Conservation (phyloP, 768 basidiomycete genomes). For the Suillus weaverae region DNA sequence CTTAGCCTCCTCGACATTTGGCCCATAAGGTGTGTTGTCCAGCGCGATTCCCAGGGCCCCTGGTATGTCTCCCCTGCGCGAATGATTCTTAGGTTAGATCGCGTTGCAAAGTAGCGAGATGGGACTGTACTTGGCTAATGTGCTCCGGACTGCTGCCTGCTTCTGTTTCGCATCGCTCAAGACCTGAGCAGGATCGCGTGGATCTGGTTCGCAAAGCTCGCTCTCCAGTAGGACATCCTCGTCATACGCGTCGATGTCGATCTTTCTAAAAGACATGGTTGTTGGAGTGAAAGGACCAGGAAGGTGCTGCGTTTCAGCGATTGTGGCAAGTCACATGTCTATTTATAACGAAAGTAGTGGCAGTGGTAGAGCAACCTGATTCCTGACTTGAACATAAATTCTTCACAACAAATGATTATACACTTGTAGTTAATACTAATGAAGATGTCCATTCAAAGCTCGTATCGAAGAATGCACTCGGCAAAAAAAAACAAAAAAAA, state of each 20-base stretch:
- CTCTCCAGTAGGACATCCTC: slow-evolving; percentile 85
- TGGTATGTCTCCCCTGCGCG: slow-evolving; percentile 67
- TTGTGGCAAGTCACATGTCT: background rate
- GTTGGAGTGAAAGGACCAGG: background rate
- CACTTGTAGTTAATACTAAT: background rate
- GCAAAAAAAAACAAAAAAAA: background rate
- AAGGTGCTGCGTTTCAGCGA: background rate
- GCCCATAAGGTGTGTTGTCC: slow-evolving; percentile 86
- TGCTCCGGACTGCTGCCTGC: slow-evolving; percentile 66
- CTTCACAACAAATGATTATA: background rate
- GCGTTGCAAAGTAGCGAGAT: background rate
- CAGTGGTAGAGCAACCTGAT: background rate
- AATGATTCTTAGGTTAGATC: slow-evolving; percentile 2
- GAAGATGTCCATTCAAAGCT: background rate
- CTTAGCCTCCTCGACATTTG: slow-evolving; percentile 87
- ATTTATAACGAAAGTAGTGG: background rate
- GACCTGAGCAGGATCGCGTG: slow-evolving; percentile 71
- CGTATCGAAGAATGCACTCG: background rate
- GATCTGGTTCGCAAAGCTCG: slow-evolving; percentile 86
- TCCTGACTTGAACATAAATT: background rate
- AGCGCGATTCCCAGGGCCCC: slow-evolving; percentile 73
- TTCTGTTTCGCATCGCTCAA: slow-evolving; percentile 77
- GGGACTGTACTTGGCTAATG: slow-evolving; percentile 67
- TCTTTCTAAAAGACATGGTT: slow-evolving; percentile 76
- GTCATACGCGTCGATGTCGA: slow-evolving; percentile 92